These are phyloP conservation scores for Phaeosphaeria sp. DNA, from an alignment of 2,329 filamentous ascomycete species.

Conservation along the genomic window DNA sequence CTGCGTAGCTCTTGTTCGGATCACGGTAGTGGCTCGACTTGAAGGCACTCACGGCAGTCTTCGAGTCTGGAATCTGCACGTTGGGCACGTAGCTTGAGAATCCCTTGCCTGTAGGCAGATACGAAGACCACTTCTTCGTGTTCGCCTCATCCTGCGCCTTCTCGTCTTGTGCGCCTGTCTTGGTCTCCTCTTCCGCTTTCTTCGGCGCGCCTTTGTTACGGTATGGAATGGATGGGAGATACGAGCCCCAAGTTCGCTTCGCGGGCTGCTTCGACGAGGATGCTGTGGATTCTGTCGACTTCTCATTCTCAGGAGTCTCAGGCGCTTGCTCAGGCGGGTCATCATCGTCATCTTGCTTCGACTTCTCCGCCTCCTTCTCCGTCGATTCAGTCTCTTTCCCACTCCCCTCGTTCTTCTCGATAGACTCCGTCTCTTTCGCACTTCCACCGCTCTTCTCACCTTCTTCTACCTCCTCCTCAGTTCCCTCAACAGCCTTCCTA, in stretches of 20 bases:
- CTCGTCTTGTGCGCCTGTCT: constrained; percentile 34
- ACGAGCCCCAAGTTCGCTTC: constrained; percentile 49
- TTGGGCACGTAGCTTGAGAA: constrained; percentile 57
- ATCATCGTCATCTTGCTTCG: constrained; percentile 12
- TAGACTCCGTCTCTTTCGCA: not conserved
- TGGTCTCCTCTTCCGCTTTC: constrained; percentile 23
- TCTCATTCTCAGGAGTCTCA: constrained; percentile 31
- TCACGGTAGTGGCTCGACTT: constrained; percentile 54
- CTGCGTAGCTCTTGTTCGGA: constrained; percentile 56
- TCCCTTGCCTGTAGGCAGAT: constrained; percentile 56
- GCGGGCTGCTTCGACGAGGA: constrained; percentile 19
- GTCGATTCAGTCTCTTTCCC: not conserved
- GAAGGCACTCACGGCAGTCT: constrained; percentile 54
- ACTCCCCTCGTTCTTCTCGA: not conserved
- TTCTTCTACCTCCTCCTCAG: constrained; percentile 11
- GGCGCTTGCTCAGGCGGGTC: constrained; percentile 42
- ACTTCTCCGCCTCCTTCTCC: not conserved
- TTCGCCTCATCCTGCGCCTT: constrained; percentile 44
- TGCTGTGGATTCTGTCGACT: constrained; percentile 15
- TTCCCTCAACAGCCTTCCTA: constrained; percentile 26
- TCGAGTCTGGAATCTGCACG: constrained; percentile 44
- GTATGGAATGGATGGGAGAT: constrained; percentile 49
- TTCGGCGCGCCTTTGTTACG: constrained; percentile 32
- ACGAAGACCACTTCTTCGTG: constrained; percentile 54
- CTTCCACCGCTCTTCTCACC: not conserved